Conservation (phyloP, 176 grass and related monocot genomes). For the Carex pumila region DNA sequence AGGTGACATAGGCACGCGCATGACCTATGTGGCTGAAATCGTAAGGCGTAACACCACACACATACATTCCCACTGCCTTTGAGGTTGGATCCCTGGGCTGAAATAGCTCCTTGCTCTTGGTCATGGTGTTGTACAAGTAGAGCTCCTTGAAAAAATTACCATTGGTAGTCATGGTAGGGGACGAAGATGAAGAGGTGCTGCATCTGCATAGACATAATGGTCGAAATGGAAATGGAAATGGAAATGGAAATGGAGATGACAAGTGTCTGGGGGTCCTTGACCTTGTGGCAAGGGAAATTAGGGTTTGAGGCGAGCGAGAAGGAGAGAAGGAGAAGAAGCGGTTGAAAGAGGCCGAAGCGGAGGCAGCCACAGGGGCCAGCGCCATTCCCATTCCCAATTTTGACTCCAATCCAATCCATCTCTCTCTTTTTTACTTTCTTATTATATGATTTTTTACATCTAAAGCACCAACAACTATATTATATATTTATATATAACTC, state of each 20-base stretch:
- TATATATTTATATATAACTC: no score
- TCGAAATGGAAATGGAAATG: conserved; percentile 2
- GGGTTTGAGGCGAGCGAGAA: not conserved
- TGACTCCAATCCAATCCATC: no score
- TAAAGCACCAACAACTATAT: no score
- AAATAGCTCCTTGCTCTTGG: conserved; percentile 56
- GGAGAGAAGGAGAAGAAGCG: conserved; percentile 3
- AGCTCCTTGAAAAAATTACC: conserved; percentile 24
- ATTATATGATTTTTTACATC: no score
- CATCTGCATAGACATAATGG: not conserved
- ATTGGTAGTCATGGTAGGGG: not conserved
- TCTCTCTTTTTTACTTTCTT: no score
- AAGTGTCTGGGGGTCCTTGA: not conserved
- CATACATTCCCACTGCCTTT: conserved; percentile 69
- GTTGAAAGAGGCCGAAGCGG: not conserved
- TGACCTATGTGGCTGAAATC: conserved; percentile 96
- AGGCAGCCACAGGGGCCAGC: not conserved
- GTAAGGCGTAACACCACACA: conserved; percentile 89
- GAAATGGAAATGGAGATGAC: not conserved
- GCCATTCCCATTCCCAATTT: not conserved
- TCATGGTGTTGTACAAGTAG: conserved; percentile 79
- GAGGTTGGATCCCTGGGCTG: conserved; percentile 29
- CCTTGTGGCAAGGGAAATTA: not conserved
- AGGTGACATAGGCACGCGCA: conserved; percentile 84
- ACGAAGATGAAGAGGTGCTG: not conserved